phyloP scores from a whole-genome alignment of 345 rosid species.

The Bruguiera sexangula region DNA sequence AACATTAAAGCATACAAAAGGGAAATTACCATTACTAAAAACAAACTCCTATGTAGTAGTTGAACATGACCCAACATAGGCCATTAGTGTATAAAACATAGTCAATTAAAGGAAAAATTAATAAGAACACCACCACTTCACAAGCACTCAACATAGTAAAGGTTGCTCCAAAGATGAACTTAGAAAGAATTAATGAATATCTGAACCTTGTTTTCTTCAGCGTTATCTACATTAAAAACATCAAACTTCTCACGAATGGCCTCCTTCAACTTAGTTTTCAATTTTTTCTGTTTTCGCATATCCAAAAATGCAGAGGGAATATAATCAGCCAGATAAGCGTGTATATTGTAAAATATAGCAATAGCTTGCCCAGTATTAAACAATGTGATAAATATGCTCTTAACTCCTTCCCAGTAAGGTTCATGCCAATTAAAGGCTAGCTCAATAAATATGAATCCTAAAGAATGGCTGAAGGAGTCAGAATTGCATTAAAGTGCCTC shows the following conservation, averaged over 20 bases:
- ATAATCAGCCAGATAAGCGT: not conserved
- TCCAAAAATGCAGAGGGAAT: slow-evolving; percentile 33
- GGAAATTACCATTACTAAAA: slow-evolving; percentile 81
- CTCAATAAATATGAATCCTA: slow-evolving; percentile 35
- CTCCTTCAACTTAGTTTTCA: slow-evolving; percentile 70
- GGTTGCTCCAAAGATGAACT: not conserved
- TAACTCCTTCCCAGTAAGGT: slow-evolving; percentile 51
- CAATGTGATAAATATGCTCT: slow-evolving; percentile 16
- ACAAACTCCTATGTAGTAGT: slow-evolving; percentile 93
- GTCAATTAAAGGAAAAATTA: slow-evolving; percentile 21
- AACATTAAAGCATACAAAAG: too few relatives aligned
- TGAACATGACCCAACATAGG: slow-evolving; percentile 94
- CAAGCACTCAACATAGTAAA: not conserved
- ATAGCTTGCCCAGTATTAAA: slow-evolving; percentile 3
- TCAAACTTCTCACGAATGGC: slow-evolving; percentile 62
- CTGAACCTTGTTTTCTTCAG: slow-evolving; percentile 74
- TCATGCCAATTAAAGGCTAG: slow-evolving; percentile 42
- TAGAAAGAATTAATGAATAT: not conserved
- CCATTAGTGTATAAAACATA: slow-evolving; percentile 88
- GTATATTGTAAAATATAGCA: not conserved
- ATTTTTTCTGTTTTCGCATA: slow-evolving; percentile 52
- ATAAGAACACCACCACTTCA: not conserved
- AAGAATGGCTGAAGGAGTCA: slow-evolving; percentile 38
- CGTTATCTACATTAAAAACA: slow-evolving; percentile 54
- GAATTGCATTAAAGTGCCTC: slow-evolving; percentile 40